Conservation (phyloP, 2,329 filamentous ascomycete genomes). For the Raffaelea deltoideospora region DNA sequence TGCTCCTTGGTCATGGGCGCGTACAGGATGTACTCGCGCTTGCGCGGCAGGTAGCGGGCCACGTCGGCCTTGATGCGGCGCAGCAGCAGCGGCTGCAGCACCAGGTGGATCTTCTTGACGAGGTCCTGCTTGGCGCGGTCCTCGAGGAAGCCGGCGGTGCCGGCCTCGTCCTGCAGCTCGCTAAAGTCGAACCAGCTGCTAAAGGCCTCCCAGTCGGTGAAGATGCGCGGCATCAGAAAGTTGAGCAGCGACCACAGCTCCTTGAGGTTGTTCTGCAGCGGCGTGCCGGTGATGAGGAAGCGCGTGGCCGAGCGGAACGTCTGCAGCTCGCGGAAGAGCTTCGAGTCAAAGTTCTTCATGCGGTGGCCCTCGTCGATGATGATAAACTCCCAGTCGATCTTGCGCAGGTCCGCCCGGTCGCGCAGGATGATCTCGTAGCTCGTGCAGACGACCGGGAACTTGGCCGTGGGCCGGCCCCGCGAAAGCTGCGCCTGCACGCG, state of each 20-base stretch:
- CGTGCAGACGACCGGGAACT: constrained; percentile 86
- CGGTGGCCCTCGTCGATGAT: constrained; percentile 96
- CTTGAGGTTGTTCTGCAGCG: constrained; percentile 86
- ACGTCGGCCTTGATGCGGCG: constrained; percentile 88
- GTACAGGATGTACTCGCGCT: constrained; percentile 90
- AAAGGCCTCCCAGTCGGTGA: constrained; percentile 84
- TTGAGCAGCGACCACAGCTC: constrained; percentile 92
- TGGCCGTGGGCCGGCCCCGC: constrained; percentile 37
- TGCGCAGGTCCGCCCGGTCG: constrained; percentile 65
- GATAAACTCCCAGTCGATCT: constrained; percentile 93
- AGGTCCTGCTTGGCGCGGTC: constrained; percentile 65
- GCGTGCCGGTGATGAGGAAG: constrained; percentile 85
- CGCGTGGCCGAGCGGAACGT: constrained; percentile 83
- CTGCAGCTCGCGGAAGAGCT: constrained; percentile 75
- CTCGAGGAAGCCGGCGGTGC: constrained; percentile 62
- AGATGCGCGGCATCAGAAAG: constrained; percentile 83
- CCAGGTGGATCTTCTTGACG: constrained; percentile 82
- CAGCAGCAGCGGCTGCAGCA: constrained; percentile 80
- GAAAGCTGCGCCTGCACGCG: constrained; percentile 55
- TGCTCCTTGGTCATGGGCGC: constrained; percentile 85
- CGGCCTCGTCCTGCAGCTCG: constrained; percentile 69
- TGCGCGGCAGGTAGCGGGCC: constrained; percentile 80
- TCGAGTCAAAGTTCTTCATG: constrained; percentile 92
- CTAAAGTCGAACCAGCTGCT: constrained; percentile 97
- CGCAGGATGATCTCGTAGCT: constrained; percentile 94